Base-by-base conservation (phyloP, 78 protist genomes). In the Polysphondylium violaceum region DNA sequence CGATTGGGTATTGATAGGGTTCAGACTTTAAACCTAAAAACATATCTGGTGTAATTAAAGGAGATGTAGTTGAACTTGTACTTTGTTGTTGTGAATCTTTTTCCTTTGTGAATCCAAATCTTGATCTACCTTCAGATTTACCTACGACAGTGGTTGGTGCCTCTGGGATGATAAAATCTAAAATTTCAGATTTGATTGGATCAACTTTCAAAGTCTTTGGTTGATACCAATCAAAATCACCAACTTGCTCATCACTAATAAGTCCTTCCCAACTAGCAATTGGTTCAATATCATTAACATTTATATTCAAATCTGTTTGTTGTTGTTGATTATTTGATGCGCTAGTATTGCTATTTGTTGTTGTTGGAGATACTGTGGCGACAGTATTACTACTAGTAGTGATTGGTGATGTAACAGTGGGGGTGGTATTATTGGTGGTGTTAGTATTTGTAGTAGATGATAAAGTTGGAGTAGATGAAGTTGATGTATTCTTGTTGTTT, bases 61-160 rank as follows among this genome's bases (percentile, higher is more conserved):
- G 41, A 36, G 89, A 40, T 25, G 79, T 64, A 21, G 58, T 50
- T 27, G 31, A 36, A 2, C 51, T 21, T 64, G 74, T 29, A 35
- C 51, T 27, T 25, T 33, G 68, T 3, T 8, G 11, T 36, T 51
- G 25, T 47, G 50, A 7, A 19, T 50, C 61, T 44, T 33, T 29
- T 29, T 83, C 91, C 44, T 83, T 83, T 31, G 91, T 79, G 25
- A 83, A 83, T 67, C 44, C 91, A 58, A 83, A 83, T 29, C 91
- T 74, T 8, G 79, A 69, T 36, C 60, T 67, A 7, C 23, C 58
- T 59, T 76, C 68, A 8, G 64, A 21, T 23, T 47, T 43, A 17
- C 3, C 43, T 63, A 47, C 56, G 4, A 23, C 2, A 35, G 50
- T 8, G 8, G 73, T 43, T n/a, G n/a, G n/a, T n/a, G n/a, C n/a